Conservation (phyloP, 257 asterid species). For the Solanum paucissectum region DNA sequence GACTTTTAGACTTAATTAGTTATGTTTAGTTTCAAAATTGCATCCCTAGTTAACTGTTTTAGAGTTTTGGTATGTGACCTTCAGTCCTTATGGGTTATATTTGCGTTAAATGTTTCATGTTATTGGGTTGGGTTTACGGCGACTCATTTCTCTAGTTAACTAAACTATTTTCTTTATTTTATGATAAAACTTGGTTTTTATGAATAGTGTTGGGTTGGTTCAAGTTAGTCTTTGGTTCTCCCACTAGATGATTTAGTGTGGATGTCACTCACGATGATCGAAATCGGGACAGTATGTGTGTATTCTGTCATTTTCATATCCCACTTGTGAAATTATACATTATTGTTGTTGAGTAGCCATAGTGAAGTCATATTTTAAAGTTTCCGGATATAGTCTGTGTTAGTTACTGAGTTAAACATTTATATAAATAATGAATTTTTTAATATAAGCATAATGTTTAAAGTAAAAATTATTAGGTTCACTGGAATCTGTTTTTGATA, state of each 20-base stretch:
- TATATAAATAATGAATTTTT: background rate
- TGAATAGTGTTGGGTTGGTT: background rate
- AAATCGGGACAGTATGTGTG: background rate
- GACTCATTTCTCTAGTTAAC: background rate
- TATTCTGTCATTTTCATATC: background rate
- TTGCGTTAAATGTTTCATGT: background rate
- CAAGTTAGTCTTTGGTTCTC: background rate
- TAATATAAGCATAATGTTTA: background rate
- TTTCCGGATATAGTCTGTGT: background rate
- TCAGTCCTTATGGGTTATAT: background rate
- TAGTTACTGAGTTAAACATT: background rate
- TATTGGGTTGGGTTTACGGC: background rate
- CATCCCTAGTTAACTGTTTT: no score
- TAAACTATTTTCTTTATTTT: no score
- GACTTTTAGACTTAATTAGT: no score
- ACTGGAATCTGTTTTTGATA: background rate
- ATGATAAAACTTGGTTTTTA: background rate
- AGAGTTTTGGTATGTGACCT: background rate
- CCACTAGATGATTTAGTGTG: background rate
- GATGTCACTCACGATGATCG: background rate
- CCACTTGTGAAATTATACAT: background rate
- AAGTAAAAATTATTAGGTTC: background rate
- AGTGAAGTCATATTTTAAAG: background rate
- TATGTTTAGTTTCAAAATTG: background rate
- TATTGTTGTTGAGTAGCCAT: background rate